These are phyloP conservation scores for Verticillium dahliae DNA, from an alignment of 2,329 filamentous ascomycete genomes.

Conservation along the genomic window DNA sequence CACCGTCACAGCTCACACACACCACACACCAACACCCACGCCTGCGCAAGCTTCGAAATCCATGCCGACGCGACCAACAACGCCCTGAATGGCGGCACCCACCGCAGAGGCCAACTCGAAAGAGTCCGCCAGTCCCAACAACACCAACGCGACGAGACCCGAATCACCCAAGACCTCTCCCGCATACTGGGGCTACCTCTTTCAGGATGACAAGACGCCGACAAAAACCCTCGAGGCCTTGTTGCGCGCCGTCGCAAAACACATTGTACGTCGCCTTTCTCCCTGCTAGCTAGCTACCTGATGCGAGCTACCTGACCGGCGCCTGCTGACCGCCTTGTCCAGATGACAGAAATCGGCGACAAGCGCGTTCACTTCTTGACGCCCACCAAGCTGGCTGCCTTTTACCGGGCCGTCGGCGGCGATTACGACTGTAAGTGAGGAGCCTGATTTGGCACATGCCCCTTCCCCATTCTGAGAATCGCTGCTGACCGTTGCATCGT, in stretches of 20 bases:
- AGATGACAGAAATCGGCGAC: slow-evolving; percentile 56
- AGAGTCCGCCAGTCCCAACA: slow-evolving; percentile 7
- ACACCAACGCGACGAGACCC: slow-evolving; percentile 1
- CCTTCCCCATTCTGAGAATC: not conserved
- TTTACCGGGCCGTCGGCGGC: slow-evolving; percentile 68
- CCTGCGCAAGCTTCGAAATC: not conserved
- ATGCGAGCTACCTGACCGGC: not conserved
- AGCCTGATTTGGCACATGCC: too few species aligned
- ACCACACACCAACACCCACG: not conserved
- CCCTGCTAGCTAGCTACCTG: too few species aligned
- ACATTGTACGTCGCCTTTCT: slow-evolving; percentile 55
- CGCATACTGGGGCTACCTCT: slow-evolving; percentile 58
- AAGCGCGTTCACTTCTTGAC: slow-evolving; percentile 46
- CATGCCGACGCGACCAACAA: not conserved
- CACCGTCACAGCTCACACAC: not conserved
- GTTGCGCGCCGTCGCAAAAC: slow-evolving; percentile 58
- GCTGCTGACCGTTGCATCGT: not conserved
- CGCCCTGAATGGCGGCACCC: slow-evolving; percentile 11
- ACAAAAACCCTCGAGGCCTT: slow-evolving; percentile 62
- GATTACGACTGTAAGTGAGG: slow-evolving; percentile 58
- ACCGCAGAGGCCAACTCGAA: slow-evolving; percentile 12
- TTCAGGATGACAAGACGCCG: slow-evolving; percentile 60
- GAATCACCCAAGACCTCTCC: not conserved
- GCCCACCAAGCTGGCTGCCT: slow-evolving; percentile 66
- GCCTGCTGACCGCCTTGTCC: slow-evolving; percentile 11